Percentiles rank a stretch among this genome's conserved stretches.
Conservation (phyloP, 106 monocot genomes). For the Dendrobium officinale region DNA sequence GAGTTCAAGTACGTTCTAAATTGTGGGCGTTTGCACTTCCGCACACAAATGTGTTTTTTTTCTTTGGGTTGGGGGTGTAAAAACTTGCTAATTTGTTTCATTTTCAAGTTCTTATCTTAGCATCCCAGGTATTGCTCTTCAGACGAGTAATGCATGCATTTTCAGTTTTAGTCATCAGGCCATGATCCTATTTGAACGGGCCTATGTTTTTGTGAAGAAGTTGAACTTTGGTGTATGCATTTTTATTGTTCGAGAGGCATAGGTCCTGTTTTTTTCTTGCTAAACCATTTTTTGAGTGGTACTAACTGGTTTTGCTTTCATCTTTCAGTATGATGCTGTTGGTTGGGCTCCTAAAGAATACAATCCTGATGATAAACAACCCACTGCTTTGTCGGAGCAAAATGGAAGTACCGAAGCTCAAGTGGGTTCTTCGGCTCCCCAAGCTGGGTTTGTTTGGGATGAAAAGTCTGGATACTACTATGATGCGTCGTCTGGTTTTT, state of each 20-base stretch:
- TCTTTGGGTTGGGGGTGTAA: neutral
- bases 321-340: conserved; percentile 83
- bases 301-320: neutral
- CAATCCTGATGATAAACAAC: conserved; percentile 74
- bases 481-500: conserved; percentile 98
- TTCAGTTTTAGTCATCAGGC: neutral
- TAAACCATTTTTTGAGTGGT: neutral
- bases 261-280: neutral
- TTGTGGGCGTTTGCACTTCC: neutral
- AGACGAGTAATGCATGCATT: neutral
- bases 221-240: neutral
- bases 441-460: conserved; percentile 99
- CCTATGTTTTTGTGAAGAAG: neutral
- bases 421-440: conserved; percentile 38
- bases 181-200: neutral
- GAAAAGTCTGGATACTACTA: conserved; percentile 99
- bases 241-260: neutral
- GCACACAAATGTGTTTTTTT: neutral
- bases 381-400: conserved; percentile 25
- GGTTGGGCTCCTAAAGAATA: conserved; percentile 98
- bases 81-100: neutral
- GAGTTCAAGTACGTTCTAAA: neutral
- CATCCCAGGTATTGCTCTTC: neutral
- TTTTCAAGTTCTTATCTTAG: neutral
- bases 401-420: conserved; percentile 33